Conservation (phyloP, 176 grass and related monocot species). For the Cymbopogon citratus region DNA sequence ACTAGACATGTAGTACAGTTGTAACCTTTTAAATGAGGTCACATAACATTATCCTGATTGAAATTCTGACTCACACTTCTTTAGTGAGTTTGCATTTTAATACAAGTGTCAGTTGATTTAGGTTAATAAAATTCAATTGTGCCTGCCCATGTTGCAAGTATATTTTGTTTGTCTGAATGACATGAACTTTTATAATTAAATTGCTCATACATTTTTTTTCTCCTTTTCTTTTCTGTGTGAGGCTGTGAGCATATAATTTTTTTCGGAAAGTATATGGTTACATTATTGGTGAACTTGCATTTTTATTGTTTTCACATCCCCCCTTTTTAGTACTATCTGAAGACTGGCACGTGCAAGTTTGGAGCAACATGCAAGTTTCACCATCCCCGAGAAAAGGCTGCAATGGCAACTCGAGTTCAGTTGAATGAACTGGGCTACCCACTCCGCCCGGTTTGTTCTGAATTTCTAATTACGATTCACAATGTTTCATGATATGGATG, state of each 20-base stretch:
- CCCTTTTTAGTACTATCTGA: constrained; percentile 74
- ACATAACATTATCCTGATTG: not conserved
- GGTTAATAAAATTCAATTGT: not conserved
- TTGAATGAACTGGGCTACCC: constrained; percentile 78
- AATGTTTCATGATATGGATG: not conserved
- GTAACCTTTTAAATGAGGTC: not conserved
- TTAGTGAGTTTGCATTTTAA: not conserved
- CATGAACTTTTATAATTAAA: not conserved
- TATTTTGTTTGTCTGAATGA: not conserved
- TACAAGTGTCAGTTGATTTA: not conserved
- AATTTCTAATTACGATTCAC: constrained; percentile 5
- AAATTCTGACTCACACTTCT: not conserved
- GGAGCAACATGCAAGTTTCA: constrained; percentile 94
- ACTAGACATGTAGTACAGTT: too few relatives aligned
- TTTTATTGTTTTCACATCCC: not conserved
- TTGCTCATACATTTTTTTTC: not conserved
- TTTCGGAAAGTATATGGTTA: not conserved
- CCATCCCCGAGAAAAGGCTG: constrained; percentile 86
- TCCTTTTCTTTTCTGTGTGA: not conserved
- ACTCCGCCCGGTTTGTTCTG: constrained; percentile 57
- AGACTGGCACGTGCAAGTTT: constrained; percentile 91
- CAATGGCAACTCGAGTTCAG: constrained; percentile 57
- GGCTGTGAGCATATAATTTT: not conserved
- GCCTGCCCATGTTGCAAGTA: not conserved
- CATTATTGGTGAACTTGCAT: not conserved